A percentile compares a stretch with the other conserved stretches of the same genome.
These are phyloP conservation scores for Penicillium psychrosexuale DNA, from an alignment of 2,329 filamentous ascomycete species.

Conservation along the genomic window DNA sequence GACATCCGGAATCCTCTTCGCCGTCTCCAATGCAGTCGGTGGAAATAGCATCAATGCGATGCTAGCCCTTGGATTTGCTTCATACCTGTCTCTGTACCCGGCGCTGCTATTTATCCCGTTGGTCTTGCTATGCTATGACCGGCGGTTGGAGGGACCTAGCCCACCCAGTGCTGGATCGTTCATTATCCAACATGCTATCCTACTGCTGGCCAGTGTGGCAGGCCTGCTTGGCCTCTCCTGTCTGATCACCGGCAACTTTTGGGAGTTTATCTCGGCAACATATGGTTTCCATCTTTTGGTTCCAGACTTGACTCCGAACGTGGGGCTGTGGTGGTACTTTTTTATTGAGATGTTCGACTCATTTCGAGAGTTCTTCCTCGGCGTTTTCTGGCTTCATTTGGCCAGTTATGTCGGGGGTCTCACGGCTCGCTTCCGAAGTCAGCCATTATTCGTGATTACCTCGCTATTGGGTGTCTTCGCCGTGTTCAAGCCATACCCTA, in stretches of 20 bases:
- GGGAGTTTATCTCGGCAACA: conserved; percentile 82
- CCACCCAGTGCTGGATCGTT: conserved; percentile 47
- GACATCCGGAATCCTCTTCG: conserved; percentile 79
- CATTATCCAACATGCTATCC: conserved; percentile 50
- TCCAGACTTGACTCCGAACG: conserved; percentile 89
- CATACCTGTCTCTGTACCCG: conserved; percentile 91
- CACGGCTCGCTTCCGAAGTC: conserved; percentile 74
- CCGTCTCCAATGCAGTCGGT: conserved; percentile 73
- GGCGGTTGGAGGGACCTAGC: conserved; percentile 42
- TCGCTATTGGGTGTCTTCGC: conserved; percentile 86
- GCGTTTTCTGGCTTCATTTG: conserved; percentile 96
- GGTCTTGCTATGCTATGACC: conserved; percentile 75
- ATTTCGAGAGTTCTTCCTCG: conserved; percentile 94
- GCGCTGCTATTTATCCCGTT: conserved; percentile 80
- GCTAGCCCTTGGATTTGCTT: conserved; percentile 79
- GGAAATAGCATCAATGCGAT: conserved; percentile 73
- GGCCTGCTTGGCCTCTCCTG: conserved; percentile 69
- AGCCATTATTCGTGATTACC: conserved; percentile 81
- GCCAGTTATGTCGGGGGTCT: conserved; percentile 84
- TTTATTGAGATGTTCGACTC: conserved; percentile 99
- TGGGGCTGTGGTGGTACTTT: conserved; percentile 99
- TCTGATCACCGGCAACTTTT: conserved; percentile 70
- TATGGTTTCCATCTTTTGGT: conserved; percentile 91
- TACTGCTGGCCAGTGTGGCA: conserved; percentile 56
- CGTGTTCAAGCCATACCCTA: conserved; percentile 96